Percentiles rank a stretch among this genome's conserved stretches.
These are phyloP conservation scores for Rubus idaeus DNA, from an alignment of 306 rosid genomes.

Conservation along the genomic window DNA sequence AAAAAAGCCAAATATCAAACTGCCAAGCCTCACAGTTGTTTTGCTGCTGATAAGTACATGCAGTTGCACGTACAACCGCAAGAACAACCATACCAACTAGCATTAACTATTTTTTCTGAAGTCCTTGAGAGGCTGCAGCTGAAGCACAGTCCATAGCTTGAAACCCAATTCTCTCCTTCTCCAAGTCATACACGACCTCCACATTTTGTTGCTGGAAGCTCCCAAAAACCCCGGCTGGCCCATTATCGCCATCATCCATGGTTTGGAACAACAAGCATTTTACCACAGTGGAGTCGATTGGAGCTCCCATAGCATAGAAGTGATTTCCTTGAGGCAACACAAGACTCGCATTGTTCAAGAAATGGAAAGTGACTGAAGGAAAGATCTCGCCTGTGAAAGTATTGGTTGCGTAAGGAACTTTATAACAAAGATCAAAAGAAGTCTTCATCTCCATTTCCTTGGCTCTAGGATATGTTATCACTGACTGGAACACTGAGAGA, in stretches of 20 bases:
- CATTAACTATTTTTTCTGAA: slow-evolving; percentile 1
- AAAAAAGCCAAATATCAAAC: neutral
- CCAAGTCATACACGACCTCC: slow-evolving; percentile 56
- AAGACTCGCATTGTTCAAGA: slow-evolving; percentile 42
- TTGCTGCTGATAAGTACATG: slow-evolving; percentile 9
- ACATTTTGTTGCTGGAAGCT: slow-evolving; percentile 60
- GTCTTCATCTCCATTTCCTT: slow-evolving; percentile 35
- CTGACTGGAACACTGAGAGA: slow-evolving; percentile 35
- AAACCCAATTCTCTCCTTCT: slow-evolving; percentile 51
- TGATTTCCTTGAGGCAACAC: slow-evolving; percentile 42
- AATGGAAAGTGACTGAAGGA: slow-evolving; percentile 47
- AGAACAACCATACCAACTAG: neutral
- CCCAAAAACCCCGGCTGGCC: slow-evolving; percentile 61
- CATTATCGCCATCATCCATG: slow-evolving; percentile 38
- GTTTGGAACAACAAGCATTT: slow-evolving; percentile 49
- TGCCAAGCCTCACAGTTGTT: neutral
- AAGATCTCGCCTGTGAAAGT: slow-evolving; percentile 16
- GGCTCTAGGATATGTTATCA: slow-evolving; percentile 44
- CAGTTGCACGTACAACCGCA: slow-evolving; percentile 7
- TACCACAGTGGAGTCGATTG: slow-evolving; percentile 41
- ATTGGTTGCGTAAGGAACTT: slow-evolving; percentile 28
- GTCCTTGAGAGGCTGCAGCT: slow-evolving; percentile 37
- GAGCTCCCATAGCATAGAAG: slow-evolving; percentile 56
- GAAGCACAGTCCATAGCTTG: slow-evolving; percentile 48
- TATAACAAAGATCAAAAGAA: slow-evolving; percentile 53